Base-by-base conservation (phyloP, 2,329 filamentous ascomycete species). In the Cladosporium sp. region DNA sequence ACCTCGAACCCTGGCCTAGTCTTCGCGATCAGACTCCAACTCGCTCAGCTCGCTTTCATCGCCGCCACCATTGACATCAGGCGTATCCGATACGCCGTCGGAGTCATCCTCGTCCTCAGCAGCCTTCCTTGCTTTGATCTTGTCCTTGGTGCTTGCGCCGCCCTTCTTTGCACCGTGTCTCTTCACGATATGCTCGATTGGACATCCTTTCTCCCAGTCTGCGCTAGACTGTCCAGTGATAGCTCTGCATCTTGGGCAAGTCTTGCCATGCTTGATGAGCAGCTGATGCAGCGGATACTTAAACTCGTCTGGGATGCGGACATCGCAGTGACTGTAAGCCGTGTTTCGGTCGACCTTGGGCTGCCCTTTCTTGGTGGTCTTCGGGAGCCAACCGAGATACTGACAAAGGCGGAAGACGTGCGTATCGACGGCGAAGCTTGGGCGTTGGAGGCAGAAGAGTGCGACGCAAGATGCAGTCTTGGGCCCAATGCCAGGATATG, bases 31-130 rank as follows among this genome's bases (percentile, higher is more conserved):
- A 67, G 71, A 61, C 64, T 72, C 59, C 68, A 74, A 53, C 65
- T 70, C 60, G 71, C 63, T 67, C 58, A 64, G 54, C 55, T 65
- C 69, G 51, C 61, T 64, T 35, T 66, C 69, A 12, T 94, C 68
- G 22, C 22, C 42, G 78, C 94, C 57, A 80, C 93, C 37, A 92
- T 89, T 3, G 89, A 90, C 3, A 78, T 94, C 59, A 57, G 80
- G 87, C 68, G 88, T 90, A 10, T 89, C 60, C 91, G 95, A 44
- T 22, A 47, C 79, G 94, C 94, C 76, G 85, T 88, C 4, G 84
- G 84, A 25, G 82, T 84, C 69, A 79, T 95, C 56, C 88, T 95
- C 12, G 80, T 92, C n/a, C 80, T 86, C n/a, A 86, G 87, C 58
- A 92, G 89, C 4, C 91, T 92, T 70, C 87, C 88, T 4, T 79